Evolutionary conservation across 345 rosid genomes (phyloP).

Genomic region (Moringa oleifera): DNA sequence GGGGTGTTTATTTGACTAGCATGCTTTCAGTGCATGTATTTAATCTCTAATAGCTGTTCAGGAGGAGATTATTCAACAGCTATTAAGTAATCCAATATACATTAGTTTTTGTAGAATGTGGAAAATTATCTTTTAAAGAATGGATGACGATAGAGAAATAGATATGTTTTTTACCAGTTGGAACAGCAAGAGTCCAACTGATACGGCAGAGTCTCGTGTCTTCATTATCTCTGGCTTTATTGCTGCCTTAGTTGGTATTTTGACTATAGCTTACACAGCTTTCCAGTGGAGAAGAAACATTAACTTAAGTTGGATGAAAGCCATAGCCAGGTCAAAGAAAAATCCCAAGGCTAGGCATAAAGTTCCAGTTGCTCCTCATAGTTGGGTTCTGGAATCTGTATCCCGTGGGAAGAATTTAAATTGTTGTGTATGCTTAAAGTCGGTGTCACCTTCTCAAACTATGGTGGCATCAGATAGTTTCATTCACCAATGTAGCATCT

Average conservation of each 20-base stretch:
- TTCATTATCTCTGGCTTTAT: conserved; percentile 57
- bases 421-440: conserved; percentile 83
- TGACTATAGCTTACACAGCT: conserved; percentile 83
- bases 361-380: conserved; percentile 62
- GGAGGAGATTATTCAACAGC: no score
- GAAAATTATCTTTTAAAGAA: conserved; percentile 20
- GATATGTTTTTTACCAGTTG: conserved; percentile 41
- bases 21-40: neutral
- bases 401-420: conserved; percentile 77
- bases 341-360: conserved; percentile 81
- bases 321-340: conserved; percentile 84
- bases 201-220: conserved; percentile 46
- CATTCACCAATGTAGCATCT: conserved; percentile 56
- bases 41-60: no score
- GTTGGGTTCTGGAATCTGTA: conserved; percentile 60
- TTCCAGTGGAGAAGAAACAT: conserved; percentile 96
- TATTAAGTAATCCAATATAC: neutral
- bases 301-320: conserved; percentile 91
- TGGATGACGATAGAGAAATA: conserved; percentile 67
- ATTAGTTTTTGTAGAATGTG: conserved; percentile 17
- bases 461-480: conserved; percentile 51
- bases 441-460: conserved; percentile 66
- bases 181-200: conserved; percentile 45
- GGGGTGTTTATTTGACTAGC: neutral
- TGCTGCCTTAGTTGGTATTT: conserved; percentile 75